Percentiles rank a stretch among this genome's conserved stretches.
Conservation (phyloP, 768 basidiomycete genomes). For the Kwoniella europaea region DNA sequence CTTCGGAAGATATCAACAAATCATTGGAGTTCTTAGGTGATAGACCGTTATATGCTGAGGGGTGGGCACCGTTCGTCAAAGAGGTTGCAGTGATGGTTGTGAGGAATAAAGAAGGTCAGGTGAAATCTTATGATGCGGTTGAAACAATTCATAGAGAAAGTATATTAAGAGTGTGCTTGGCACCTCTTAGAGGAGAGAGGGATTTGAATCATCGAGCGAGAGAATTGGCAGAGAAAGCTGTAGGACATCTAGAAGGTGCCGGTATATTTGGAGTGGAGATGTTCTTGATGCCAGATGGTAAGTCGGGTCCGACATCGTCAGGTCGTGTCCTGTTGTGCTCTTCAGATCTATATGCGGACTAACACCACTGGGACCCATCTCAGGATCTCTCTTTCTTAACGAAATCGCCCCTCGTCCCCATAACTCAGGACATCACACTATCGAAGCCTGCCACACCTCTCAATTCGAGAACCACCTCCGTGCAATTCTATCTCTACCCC, state of each 20-base stretch:
- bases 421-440: constrained; percentile 98
- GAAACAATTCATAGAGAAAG: constrained; percentile 94
- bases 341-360: too few species aligned
- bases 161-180: constrained; percentile 90
- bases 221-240: constrained; percentile 76
- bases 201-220: constrained; percentile 70
- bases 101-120: constrained; percentile 72
- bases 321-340: too few species aligned
- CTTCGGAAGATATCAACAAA: constrained; percentile 62
- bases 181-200: constrained; percentile 70
- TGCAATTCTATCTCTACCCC: constrained; percentile 84
- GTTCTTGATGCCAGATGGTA: constrained; percentile 89
- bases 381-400: constrained; percentile 82
- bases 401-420: constrained; percentile 98
- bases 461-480: constrained; percentile 98
- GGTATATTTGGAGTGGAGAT: constrained; percentile 98
- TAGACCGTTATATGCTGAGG: constrained; percentile 87
- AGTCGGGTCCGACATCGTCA: constrained; percentile 32
- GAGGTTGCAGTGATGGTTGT: constrained; percentile 99
- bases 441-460: constrained; percentile 94
- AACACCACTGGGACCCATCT: neutral
- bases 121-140: constrained; percentile 84
- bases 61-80: constrained; percentile 83
- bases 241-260: constrained; percentile 78
- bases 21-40: constrained; percentile 65